These are phyloP conservation scores for Cystobasidium sp. DNA, from an alignment of 1,284 basidiomycete genomes.

Conservation along the genomic window DNA sequence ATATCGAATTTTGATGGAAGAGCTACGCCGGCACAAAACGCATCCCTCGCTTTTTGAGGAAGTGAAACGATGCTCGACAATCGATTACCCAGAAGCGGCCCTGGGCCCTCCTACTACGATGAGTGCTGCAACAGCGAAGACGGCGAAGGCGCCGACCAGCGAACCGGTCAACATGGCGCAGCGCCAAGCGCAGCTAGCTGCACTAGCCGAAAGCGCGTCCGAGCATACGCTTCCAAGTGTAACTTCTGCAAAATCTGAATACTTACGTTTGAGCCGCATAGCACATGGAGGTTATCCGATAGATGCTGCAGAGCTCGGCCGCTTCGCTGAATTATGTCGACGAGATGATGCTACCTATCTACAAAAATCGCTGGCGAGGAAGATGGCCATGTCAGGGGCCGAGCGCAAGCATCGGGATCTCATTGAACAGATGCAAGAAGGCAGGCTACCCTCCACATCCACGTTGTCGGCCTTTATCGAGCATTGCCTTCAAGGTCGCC, in stretches of 20 bases:
- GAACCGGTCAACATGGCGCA: no score
- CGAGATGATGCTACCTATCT: conserved; percentile 8
- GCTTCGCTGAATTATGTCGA: conserved; percentile 16
- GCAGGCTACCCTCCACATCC: conserved; percentile 10
- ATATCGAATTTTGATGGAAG: conserved; percentile 19
- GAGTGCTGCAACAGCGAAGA: neutral
- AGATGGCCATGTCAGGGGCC: neutral
- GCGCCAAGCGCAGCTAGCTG: no score
- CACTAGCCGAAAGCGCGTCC: no score
- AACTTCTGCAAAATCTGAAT: no score
- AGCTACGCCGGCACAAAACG: conserved; percentile 13
- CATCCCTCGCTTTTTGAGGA: conserved; percentile 11
- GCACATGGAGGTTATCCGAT: neutral
- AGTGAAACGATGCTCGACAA: neutral
- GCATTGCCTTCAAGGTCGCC: neutral
- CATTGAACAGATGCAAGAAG: conserved; percentile 12
- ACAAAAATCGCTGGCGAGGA: neutral
- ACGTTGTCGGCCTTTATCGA: conserved; percentile 28
- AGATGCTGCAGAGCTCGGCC: neutral
- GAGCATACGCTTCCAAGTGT: no score
- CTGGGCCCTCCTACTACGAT: neutral
- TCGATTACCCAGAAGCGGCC: neutral
- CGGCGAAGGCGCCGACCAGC: no score
- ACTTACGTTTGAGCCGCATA: no score
- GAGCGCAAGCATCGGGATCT: neutral